phyloP scores from a whole-genome alignment of 2,329 filamentous ascomycete species.

The Epichloe uncinata region DNA sequence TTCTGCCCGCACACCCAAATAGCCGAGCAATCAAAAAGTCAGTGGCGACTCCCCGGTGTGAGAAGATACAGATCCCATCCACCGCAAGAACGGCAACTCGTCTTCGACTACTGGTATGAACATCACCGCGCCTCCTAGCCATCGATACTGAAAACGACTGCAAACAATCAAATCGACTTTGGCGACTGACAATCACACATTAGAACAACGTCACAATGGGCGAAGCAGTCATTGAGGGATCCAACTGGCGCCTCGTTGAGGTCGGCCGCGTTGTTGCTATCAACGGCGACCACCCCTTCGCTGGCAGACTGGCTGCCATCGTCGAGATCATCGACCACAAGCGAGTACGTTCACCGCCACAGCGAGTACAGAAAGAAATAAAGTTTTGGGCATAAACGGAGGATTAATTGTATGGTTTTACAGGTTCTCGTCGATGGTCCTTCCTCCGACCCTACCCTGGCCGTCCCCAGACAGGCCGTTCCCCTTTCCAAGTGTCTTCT shows the following conservation, averaged over 20 bases:
- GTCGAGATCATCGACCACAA: constrained; percentile 99
- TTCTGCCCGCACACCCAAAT: constrained; percentile 27
- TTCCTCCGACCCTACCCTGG: constrained; percentile 63
- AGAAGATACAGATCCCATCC: constrained; percentile 23
- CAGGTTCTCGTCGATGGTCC: constrained; percentile 96
- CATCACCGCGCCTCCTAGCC: constrained; percentile 9
- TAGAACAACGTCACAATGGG: constrained; percentile 61
- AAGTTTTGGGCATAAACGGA: not conserved
- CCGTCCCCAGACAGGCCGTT: constrained; percentile 77
- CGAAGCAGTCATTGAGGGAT: constrained; percentile 69
- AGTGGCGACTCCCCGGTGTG: constrained; percentile 24
- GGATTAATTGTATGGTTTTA: constrained; percentile 3
- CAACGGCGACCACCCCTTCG: constrained; percentile 62
- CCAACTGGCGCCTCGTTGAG: constrained; percentile 92
- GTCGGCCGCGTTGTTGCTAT: constrained; percentile 95
- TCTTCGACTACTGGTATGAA: constrained; percentile 27
- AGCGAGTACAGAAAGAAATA: not conserved
- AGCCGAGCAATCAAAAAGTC: constrained; percentile 29
- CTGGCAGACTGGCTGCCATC: constrained; percentile 80
- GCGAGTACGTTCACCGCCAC: constrained; percentile 69
- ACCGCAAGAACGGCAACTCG: constrained; percentile 24
- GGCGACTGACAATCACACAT: constrained; percentile 19
- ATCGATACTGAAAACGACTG: not conserved
- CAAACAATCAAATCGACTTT: constrained; percentile 3
- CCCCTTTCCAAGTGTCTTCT: constrained; percentile 74